Conservation (phyloP, 257 asterid species). For the Solanum pimpinellifolium region DNA sequence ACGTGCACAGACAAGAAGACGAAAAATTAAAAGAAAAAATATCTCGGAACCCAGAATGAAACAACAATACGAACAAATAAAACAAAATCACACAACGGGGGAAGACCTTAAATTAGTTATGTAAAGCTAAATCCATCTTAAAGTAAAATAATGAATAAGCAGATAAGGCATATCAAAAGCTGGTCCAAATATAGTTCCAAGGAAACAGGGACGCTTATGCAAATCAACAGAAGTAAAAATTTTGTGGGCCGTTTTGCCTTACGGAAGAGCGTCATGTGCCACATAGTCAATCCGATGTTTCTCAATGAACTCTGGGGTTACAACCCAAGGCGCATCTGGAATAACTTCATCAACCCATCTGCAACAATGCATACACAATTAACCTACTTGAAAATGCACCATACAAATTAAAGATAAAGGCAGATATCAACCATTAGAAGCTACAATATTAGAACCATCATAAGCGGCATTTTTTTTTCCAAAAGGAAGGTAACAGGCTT, state of each 20-base stretch:
- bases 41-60: background rate
- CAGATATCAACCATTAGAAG: background rate
- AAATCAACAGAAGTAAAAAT: background rate
- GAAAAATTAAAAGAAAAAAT: background rate
- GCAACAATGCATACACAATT: slow-evolving; percentile 7
- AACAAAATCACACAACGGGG: background rate
- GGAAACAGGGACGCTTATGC: background rate
- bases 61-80: background rate
- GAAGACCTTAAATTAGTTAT: background rate
- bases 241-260: slow-evolving; percentile 20
- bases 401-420: background rate
- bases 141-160: background rate
- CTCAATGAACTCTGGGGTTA: slow-evolving; percentile 85
- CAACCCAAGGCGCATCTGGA: slow-evolving; percentile 97
- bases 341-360: slow-evolving; percentile 99
- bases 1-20: slow-evolving; percentile 2
- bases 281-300: slow-evolving; percentile 73
- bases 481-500: background rate
- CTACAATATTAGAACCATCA: background rate
- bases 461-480: background rate
- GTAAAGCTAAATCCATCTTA: background rate
- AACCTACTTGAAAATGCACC: background rate
- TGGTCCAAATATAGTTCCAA: background rate
- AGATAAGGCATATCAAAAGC: background rate
- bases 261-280: slow-evolving; percentile 98